Percentiles rank a stretch among this genome's conserved stretches.
These are phyloP conservation scores for Galerina sulciceps DNA, from an alignment of 768 basidiomycete species.

Conservation along the genomic window DNA sequence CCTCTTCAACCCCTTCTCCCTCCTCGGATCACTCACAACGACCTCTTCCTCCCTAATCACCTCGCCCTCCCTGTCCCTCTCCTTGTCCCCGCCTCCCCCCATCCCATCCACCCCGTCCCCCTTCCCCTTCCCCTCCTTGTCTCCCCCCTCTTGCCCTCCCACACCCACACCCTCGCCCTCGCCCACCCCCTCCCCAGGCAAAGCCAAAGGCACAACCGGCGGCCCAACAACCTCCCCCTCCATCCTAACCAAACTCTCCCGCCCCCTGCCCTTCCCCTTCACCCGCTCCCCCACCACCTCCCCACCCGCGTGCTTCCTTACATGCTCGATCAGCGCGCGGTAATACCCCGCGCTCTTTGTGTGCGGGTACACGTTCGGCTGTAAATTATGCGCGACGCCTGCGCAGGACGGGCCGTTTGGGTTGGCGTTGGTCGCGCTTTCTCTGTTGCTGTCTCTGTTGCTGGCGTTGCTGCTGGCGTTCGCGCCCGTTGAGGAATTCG, in stretches of 20 bases:
- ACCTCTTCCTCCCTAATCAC: conserved; percentile 37
- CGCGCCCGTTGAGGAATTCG: too few species aligned
- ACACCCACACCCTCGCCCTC: conserved; percentile 31
- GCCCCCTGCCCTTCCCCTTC: conserved; percentile 67
- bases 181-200: too few species aligned
- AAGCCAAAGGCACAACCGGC: too few species aligned
- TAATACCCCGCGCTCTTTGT: conserved; percentile 31
- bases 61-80: conserved; percentile 5
- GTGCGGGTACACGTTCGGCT: conserved; percentile 19
- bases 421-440: too few species aligned
- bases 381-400: conserved; percentile 2
- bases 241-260: conserved; percentile 56
- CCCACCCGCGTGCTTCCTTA: conserved; percentile 36
- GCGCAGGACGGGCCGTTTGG: too few species aligned
- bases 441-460: too few species aligned
- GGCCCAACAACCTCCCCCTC: conserved; percentile 56
- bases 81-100: too few species aligned
- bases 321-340: conserved; percentile 42
- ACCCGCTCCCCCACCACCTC: conserved; percentile 46
- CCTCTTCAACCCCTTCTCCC: conserved; percentile 35
- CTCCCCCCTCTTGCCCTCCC: conserved; percentile 38
- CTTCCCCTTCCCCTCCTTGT: conserved; percentile 29
- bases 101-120: conserved; percentile 27
- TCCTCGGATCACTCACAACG: conserved; percentile 59
- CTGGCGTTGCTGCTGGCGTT: too few species aligned